Evolutionary conservation across 2,329 filamentous ascomycete species (phyloP), one percentile per base, ranked within the genome.

Genomic region (Rhinocladiella mackenziei): DNA sequence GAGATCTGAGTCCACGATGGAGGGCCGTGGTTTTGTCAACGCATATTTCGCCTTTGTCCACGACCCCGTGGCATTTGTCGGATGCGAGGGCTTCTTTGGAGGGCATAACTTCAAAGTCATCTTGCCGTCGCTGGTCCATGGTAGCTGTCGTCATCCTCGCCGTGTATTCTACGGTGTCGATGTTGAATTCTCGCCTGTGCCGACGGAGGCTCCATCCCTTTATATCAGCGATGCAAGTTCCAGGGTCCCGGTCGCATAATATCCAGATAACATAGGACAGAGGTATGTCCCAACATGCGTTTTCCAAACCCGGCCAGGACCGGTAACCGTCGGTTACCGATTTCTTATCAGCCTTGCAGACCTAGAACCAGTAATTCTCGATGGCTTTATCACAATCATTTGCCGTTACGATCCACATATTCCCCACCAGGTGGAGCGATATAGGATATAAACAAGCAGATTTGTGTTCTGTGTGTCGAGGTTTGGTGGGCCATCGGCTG

Each of bases 71-170:
- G 30, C 18, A 14, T 4, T 32, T 14, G 30, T 13, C 14, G 7
- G 30, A 32, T 14, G 30, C 30, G 30, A 32, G 18, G 11, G 30
- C 30, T 17, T 32, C 30, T 17, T 32, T 32, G 14, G 30, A 32
- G 18, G 30, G 30, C 30, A 32, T 15, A 4, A 32, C 30, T 17
- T 32, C 30, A 11, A 32, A 32, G 11, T 32, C 30, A 3, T 32
- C 30, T 11, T 32, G 30, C 3, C 30, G 30, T 17, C 4, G 30
- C 4, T 13, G 18, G 3, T 32, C 8, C 30, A 32, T 32, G 13
- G 15, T 11, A 17, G 30, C 30, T n/a, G n/a, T n/a, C 30, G 30
- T 17, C 30, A 32, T 32, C 30, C 14, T 32, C 14, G 3, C 8
- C 5, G 14, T 32, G 30, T 32, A n/a, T n/a, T n/a, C n/a, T n/a